Evolutionary conservation across 108 stramenopile genomes (phyloP), one percentile per base, ranked within the genome.

Genomic region (Seminavis robusta): DNA sequence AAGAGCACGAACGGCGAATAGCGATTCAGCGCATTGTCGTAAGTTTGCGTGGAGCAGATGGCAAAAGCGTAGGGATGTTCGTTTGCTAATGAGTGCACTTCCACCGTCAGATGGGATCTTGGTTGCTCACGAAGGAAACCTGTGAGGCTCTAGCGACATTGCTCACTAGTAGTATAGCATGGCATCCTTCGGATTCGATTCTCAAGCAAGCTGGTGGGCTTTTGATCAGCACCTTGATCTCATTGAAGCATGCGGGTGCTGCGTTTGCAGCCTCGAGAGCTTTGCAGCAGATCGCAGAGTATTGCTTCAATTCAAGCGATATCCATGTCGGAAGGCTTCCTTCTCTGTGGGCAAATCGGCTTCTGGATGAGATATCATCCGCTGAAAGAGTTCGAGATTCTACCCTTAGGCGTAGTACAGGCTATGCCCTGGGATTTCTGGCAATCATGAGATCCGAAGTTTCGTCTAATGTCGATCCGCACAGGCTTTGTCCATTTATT

Each of bases 201-300:
- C 33, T 85, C 11, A 48, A 65, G 16, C 31, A 40, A 16, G 63
- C 51, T 4, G 80, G 80, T 23, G 33, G 48, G 9, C 60, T 82
- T 2, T 47, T 86, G 7, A 62, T 86, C 29, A 61, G 56, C 20
- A 81, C 85, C 10, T 44, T 82, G 21, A 70, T 52, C 9, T 67
- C 81, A 25, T 56, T 86, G 56, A 86, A 86, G 44, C 85, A 86
- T 38, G 63, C 77, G 21, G 85, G 85, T 30, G 85, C 79, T 0
- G 85, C 85, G 8, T 81, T 70, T 53, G 75, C 85, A 16, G 80
- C 81, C 0, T 64, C 73, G 15, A 72, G 73, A 20, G 65, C 85
- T 0, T 54, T 86, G 10, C 75, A 86, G 34, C 44, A 68, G 30
- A 59, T 86, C 44, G 71, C 77, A 10, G 32, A 43, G 1, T 25